Conservation (phyloP, 169 alveolate species). For the Plasmodium berghei region DNA sequence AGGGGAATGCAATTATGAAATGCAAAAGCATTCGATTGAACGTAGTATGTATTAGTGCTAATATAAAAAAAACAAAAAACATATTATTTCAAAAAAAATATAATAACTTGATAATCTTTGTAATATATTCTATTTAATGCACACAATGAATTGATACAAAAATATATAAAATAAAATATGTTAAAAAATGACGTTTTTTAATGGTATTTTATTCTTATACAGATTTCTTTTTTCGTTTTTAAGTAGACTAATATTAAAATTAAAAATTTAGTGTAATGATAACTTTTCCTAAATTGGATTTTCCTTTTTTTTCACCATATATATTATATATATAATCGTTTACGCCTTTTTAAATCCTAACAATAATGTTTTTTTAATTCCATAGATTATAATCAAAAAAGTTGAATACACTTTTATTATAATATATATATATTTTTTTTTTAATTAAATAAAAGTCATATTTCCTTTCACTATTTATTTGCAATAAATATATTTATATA, state of each 20-base stretch:
- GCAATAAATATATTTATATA: neutral
- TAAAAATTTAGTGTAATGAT: neutral
- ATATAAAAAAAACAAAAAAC: neutral
- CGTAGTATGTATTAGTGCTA: no score
- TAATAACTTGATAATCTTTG: neutral
- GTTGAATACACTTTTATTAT: neutral
- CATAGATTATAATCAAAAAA: slow-evolving; percentile 13
- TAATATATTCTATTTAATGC: neutral
- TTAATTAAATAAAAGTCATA: slow-evolving; percentile 9
- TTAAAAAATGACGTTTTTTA: slow-evolving; percentile 3
- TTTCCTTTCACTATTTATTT: slow-evolving; percentile 9
- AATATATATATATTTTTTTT: slow-evolving; percentile 1
- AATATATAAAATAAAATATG: neutral
- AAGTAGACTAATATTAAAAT: slow-evolving; percentile 15
- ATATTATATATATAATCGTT: neutral
- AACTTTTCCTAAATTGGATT: neutral
- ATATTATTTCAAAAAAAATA: no score
- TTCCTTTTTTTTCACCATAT: slow-evolving; percentile 19
- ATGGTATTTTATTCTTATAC: slow-evolving; percentile 4
- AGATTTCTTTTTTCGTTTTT: neutral
- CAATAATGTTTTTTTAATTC: neutral
- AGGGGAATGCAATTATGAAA: no score
- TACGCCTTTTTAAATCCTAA: neutral
- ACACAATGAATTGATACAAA: slow-evolving; percentile 2
- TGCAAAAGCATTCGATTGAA: no score